Evolutionary conservation across 2,329 filamentous ascomycete genomes (phyloP), one percentile per base, ranked within the genome.

Genomic region (Rutstroemia sp.): DNA sequence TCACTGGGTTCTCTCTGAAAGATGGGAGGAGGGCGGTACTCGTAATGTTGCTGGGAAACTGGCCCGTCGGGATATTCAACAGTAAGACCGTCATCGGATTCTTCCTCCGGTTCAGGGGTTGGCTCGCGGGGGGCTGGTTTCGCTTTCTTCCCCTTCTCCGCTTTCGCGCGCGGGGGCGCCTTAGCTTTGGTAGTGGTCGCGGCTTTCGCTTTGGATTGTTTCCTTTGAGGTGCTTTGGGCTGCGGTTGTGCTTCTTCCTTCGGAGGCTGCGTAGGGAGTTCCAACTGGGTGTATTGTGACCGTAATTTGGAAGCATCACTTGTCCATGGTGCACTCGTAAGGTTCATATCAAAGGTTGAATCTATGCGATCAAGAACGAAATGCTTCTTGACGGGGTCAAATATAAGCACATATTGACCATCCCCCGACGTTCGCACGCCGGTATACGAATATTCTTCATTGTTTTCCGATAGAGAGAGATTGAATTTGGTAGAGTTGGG

Each of bases 261-360:
- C 12, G 51, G 6, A 10, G 30, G n/a, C 8, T 51, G 49, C 7
- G 27, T 18, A 2, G 55, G 34, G 23, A 50, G 45, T 21, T 63
- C 61, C 30, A 94, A 77, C 59, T 89, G 88, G 9, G 83, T 77
- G 67, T 89, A 85, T 66, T 86, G 79, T 50, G 82, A 79, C 49
- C 81, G 78, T 42, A 95, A 76, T 65, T 79, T 82, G 30, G 81
- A 79, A 53, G 78, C 72, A 62, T 89, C 82, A 54, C 77, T 74
- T 65, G 86, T 85, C 62, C 78, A 80, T 2, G 87, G 88, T 14
- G 83, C 83, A 55, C 79, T 82, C 52, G 81, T 83, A 54, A 96
- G 74, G 71, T 96, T 96, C 86, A 96, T 92, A 66, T 90, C 86
- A 72, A 95, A 87, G 41, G 85, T 85, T n/a, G 85, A 87, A 68